Conservation (phyloP, 2,329 filamentous ascomycete genomes). For the Colletotrichum musicola region DNA sequence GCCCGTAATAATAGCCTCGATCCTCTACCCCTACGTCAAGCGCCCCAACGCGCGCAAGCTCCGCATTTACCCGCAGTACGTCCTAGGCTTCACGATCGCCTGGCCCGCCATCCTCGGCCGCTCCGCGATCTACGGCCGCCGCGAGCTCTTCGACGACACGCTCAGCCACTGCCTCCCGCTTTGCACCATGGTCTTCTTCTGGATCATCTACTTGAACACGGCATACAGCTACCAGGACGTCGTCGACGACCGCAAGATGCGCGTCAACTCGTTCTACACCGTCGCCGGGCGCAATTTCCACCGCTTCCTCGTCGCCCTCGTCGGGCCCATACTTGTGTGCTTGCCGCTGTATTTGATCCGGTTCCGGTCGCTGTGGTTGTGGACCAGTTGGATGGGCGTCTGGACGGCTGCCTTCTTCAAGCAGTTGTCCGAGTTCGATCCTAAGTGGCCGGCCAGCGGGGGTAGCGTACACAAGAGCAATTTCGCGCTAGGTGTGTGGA, state of each 20-base stretch:
- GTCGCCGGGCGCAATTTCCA: conserved; percentile 31
- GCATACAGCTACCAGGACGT: conserved; percentile 45
- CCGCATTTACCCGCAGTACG: conserved; percentile 43
- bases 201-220: conserved; percentile 45
- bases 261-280: conserved; percentile 42
- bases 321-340: conserved; percentile 29
- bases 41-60: conserved; percentile 40
- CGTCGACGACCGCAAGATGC: conserved; percentile 43
- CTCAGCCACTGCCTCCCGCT: conserved; percentile 40
- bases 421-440: conserved; percentile 41
- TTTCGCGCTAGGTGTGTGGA: conserved; percentile 42
- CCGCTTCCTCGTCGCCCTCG: conserved; percentile 23
- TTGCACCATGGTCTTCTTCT: conserved; percentile 44
- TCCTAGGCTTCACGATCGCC: conserved; percentile 42
- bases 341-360: conserved; percentile 25
- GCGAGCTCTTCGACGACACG: conserved; percentile 40
- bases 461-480: conserved; percentile 42
- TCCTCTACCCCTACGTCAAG: conserved; percentile 43
- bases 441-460: conserved; percentile 40
- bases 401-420: conserved; percentile 21
- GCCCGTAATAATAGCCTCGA: conserved; percentile 39
- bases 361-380: conserved; percentile 28
- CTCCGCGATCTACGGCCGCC: conserved; percentile 39
- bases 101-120: conserved; percentile 43
- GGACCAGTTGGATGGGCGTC: conserved; percentile 33